Base-by-base conservation (phyloP, 2,329 filamentous ascomycete species). In the Moelleriella libera region DNA sequence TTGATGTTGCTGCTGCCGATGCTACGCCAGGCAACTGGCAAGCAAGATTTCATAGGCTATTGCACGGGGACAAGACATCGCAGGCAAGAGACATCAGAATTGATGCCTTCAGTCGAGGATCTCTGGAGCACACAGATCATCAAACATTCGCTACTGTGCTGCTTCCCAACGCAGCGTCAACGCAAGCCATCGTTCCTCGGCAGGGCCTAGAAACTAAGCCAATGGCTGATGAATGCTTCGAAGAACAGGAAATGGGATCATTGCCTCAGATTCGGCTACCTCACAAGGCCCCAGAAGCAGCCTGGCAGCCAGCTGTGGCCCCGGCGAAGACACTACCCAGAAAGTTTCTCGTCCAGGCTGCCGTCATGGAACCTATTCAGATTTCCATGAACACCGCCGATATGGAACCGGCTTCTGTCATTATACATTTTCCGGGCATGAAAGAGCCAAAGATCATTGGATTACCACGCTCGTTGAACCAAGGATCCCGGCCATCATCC, bases 211-310 rank as follows among this genome's bases (percentile, higher is more conserved):
- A 8, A 12, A 80, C 79, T 4, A 85, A 82, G 57, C 78, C 79
- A 44, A 83, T 87, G 65, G 83, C 84, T 5, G 84, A 88, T 52
- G 82, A 85, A 51, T 86, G 85, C 53, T 89, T 89, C 53, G 85
- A 87, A 58, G 83, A 88, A 57, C 83, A 85, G 57, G 83, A 88
- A 60, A 85, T 85, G 69, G 84, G 84, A 4, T 88, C 84, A 6
- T 65, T 87, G n/a, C 84, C 84, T 0, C 72, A 76, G 28, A 78
- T 88, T 29, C 76, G 75, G 47, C 66, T 88, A n/a, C 84, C 84
- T 6, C 69, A 72, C 44, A 73, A 72, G 48, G 72, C 74, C 5
- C 80, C 82, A 1, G 72, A 77, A 37, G 72, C 74, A 37, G 75
- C 79, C 12, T 86, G 82, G 80, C 69, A 74, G 48, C 74, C 79